Percentiles rank a stretch among this genome's conserved stretches.
Evolutionary conservation across 1,284 basidiomycete genomes (phyloP).

Genomic region (Albatrellus sp.): DNA sequence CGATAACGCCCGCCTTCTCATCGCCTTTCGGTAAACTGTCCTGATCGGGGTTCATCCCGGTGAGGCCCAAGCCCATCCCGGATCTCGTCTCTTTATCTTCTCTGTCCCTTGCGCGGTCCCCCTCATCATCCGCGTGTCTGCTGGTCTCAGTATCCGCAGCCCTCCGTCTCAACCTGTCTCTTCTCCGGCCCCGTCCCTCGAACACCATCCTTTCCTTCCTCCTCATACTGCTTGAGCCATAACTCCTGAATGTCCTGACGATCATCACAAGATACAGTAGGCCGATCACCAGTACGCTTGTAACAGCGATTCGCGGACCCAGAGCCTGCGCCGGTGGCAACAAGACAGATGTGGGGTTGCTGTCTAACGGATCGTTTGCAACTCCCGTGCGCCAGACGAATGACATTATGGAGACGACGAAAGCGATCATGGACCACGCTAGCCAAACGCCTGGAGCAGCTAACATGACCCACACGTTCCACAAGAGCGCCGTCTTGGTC

Average conservation of each 20-base stretch:
- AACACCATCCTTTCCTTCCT: slow-evolving; percentile 7
- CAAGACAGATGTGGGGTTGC: slow-evolving; percentile 4
- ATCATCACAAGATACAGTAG: slow-evolving; percentile 51
- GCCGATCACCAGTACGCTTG: slow-evolving; percentile 43
- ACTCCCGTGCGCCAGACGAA: slow-evolving; percentile 65
- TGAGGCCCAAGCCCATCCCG: background rate
- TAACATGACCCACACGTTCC: slow-evolving; percentile 74
- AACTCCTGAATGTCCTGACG: slow-evolving; percentile 47
- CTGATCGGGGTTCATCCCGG: background rate
- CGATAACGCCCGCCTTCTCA: too few species aligned
- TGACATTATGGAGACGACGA: slow-evolving; percentile 52
- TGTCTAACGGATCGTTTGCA: slow-evolving; percentile 23
- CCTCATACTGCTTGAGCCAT: slow-evolving; percentile 31
- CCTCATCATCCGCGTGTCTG: slow-evolving; percentile 1
- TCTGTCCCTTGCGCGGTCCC: slow-evolving; percentile 6
- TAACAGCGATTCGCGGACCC: slow-evolving; percentile 44
- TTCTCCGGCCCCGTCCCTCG: slow-evolving; percentile 2
- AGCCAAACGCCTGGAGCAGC: slow-evolving; percentile 67
- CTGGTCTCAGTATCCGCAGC: too few species aligned
- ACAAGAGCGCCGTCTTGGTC: slow-evolving; percentile 51
- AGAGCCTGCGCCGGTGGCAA: slow-evolving; percentile 25
- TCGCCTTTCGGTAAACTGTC: background rate
- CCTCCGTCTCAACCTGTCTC: slow-evolving; percentile 2
- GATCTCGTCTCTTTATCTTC: slow-evolving; percentile 8
- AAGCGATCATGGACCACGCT: slow-evolving; percentile 65